Conservation (phyloP, 2,329 filamentous ascomycete species). For the Exutisphaerella laricina region DNA sequence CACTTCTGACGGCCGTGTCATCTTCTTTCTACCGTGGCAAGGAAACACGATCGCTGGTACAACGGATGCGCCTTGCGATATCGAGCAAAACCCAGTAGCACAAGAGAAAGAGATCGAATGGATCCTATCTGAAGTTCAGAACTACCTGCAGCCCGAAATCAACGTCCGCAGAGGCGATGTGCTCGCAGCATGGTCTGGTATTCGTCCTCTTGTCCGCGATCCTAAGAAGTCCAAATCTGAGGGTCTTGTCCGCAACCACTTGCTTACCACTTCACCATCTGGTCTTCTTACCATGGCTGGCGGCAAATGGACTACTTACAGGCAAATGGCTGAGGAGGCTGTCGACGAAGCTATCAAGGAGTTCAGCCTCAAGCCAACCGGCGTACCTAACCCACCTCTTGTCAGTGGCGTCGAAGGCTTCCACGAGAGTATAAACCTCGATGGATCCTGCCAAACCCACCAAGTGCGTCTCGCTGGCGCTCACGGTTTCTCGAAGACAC, state of each 20-base stretch:
- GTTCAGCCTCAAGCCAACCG: slow-evolving; percentile 57
- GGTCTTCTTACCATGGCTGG: slow-evolving; percentile 80
- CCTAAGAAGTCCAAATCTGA: slow-evolving; percentile 81
- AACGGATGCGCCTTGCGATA: slow-evolving; percentile 70
- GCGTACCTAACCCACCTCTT: slow-evolving; percentile 52
- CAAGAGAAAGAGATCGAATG: slow-evolving; percentile 81
- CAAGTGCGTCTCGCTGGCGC: slow-evolving; percentile 75
- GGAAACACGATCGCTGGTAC: slow-evolving; percentile 88
- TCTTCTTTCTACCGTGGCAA: slow-evolving; percentile 92
- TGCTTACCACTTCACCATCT: slow-evolving; percentile 72
- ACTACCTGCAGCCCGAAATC: slow-evolving; percentile 78
- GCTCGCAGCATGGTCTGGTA: slow-evolving; percentile 85
- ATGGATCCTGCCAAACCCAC: slow-evolving; percentile 77
- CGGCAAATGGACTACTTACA: slow-evolving; percentile 90
- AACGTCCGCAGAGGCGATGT: slow-evolving; percentile 79
- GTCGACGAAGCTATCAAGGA: slow-evolving; percentile 71
- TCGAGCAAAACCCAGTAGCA: slow-evolving; percentile 67
- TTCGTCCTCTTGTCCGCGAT: slow-evolving; percentile 78
- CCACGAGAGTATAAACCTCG: slow-evolving; percentile 64
- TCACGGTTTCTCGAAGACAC: slow-evolving; percentile 80
- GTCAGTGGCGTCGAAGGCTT: slow-evolving; percentile 65
- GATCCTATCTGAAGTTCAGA: slow-evolving; percentile 77
- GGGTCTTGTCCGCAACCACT: slow-evolving; percentile 79
- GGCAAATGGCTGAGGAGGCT: slow-evolving; percentile 86
- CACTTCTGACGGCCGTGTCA: slow-evolving; percentile 82